Base-by-base conservation (phyloP, 331 rosid genomes). In the Erythrophleum ivorense region DNA sequence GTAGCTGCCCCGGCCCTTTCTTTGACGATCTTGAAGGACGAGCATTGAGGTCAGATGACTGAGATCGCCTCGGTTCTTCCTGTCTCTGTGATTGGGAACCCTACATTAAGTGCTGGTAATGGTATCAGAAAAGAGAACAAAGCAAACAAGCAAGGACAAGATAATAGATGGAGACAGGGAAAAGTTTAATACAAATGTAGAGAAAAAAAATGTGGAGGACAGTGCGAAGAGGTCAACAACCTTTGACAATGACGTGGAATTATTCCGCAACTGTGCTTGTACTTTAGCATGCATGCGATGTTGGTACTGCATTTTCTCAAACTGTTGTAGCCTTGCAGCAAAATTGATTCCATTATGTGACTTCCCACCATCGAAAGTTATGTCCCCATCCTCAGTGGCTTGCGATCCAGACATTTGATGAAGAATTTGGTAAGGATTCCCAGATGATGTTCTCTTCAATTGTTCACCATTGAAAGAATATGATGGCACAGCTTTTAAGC, bases 401-500 rank as follows among this genome's bases (percentile, higher is more conserved):
- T 85, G 90, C 48, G 87, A 93, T 49, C 90, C 82, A n/a, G 88
- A 69, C 82, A 91, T 79, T 85, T 91, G 91, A 60, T 87, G 89
- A 68, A 85, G 81, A 85, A 82, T 68, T 60, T 88, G 91, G 88
- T 86, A 81, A 69, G 97, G 85, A 74, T 81, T 89, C 77, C 92
- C 95, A 0, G 90, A 91, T 38, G 97, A 76, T 36, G 89, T 83
- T 70, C 52, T 85, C 77, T 87, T 82, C 46, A 87, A 53, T 74
- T 86, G 95, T 73, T 94, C 97, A n/a, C 92, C 79, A 45, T 89
- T 85, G 74, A 94, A 92, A 34, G 97, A 85, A 84, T 90, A 90
- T 0, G 91, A 85, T 3, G 97, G 98, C 78, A 97, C 93, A 9
- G 97, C 93, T 87, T 97, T 91, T 76, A 97, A 86, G 58, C 98